A percentile compares a stretch with the other conserved stretches of the same genome.
Evolutionary conservation across 1,284 basidiomycete genomes (phyloP).

Genomic region (Malassezia globosa): DNA sequence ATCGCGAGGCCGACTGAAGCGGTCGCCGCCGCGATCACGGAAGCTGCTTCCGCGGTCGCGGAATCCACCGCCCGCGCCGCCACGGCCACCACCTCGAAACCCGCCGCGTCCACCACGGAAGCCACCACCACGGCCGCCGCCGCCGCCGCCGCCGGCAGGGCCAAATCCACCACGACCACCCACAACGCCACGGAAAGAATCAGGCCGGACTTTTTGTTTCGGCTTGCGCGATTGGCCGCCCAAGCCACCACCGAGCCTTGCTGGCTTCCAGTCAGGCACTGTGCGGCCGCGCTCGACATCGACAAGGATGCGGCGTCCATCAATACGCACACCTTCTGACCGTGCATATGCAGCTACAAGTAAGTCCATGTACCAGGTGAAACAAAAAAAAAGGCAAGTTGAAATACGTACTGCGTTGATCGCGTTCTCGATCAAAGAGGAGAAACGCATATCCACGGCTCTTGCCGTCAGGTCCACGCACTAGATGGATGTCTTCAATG

Average conservation of each 20-base stretch:
- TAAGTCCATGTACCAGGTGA: too few species aligned
- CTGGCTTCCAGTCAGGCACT: conserved; percentile 95
- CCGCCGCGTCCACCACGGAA: not conserved
- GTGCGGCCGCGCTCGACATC: conserved; percentile 97
- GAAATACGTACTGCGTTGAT: conserved; percentile 57
- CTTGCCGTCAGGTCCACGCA: conserved; percentile 68
- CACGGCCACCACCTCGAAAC: conserved; percentile 5
- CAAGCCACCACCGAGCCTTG: conserved; percentile 82
- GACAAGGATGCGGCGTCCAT: conserved; percentile 85
- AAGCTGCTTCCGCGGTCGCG: not conserved
- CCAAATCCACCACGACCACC: conserved; percentile 19
- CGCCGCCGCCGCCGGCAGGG: conserved; percentile 31
- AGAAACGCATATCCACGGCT: conserved; percentile 90
- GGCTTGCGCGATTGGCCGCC: conserved; percentile 62
- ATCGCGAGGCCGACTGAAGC: conserved; percentile 5
- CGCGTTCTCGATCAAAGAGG: conserved; percentile 91
- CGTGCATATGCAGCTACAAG: conserved; percentile 91
- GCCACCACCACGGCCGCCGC: conserved; percentile 39
- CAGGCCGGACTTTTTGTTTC: conserved; percentile 21
- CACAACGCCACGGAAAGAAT: not conserved
- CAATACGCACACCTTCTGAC: conserved; percentile 90
- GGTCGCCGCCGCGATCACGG: not conserved
- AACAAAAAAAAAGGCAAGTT: too few species aligned
- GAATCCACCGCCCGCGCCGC: not conserved
- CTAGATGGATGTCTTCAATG: conserved; percentile 80